These are phyloP conservation scores for Hippophae gyantsensis DNA, from an alignment of 306 rosid genomes.

Conservation along the genomic window DNA sequence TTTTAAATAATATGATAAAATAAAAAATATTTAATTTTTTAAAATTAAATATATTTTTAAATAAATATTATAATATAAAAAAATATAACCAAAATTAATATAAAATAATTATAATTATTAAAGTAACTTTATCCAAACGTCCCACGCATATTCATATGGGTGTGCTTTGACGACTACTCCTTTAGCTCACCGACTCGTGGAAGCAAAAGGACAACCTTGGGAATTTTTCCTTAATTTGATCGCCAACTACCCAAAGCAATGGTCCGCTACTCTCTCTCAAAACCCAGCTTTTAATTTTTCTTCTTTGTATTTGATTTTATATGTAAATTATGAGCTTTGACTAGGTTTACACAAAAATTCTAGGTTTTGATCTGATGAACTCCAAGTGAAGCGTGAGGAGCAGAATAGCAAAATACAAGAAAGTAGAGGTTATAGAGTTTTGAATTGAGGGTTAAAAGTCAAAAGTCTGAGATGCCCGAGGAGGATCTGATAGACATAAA, in stretches of 20 bases:
- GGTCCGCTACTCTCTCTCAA: slow-evolving; percentile 5
- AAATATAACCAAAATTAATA: too few species aligned
- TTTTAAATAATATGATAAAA: too few species aligned
- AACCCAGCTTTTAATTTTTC: neutral
- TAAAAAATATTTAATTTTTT: too few species aligned
- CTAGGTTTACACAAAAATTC: slow-evolving; percentile 1
- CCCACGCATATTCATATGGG: too few species aligned
- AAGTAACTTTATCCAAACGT: too few species aligned
- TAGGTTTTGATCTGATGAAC: slow-evolving; percentile 14
- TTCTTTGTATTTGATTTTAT: neutral
- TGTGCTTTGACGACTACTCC: slow-evolving; percentile 1
- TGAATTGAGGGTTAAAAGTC: slow-evolving; percentile 17
- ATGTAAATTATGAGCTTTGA: neutral
- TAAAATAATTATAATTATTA: too few species aligned
- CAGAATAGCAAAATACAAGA: neutral
- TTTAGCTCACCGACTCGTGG: slow-evolving; percentile 24
- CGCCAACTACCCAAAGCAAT: slow-evolving; percentile 3
- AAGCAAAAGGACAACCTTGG: neutral
- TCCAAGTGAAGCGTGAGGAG: neutral
- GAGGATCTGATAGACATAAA: slow-evolving; percentile 74
- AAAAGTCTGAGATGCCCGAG: slow-evolving; percentile 61
- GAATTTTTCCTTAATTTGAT: slow-evolving; percentile 10
- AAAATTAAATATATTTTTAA: too few species aligned
- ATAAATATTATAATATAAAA: too few species aligned
- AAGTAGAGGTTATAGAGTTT: slow-evolving; percentile 9